Evolutionary conservation across 1,284 basidiomycete species (phyloP), one percentile per base, ranked within the genome.

Genomic region (Farysia itapuensis): DNA sequence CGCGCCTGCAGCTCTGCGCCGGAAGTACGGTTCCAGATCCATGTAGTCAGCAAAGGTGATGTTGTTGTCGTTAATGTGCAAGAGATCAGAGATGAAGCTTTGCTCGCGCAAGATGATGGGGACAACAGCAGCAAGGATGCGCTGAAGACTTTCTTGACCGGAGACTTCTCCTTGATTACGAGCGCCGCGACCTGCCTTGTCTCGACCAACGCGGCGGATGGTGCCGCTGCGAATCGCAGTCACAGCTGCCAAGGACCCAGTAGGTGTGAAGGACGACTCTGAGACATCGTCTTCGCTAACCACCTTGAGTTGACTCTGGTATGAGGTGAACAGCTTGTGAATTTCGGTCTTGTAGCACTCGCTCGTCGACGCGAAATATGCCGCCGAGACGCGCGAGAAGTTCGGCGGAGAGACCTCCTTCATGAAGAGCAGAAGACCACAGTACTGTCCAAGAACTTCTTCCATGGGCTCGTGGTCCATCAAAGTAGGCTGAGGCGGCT

Each of bases 11-110:
- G 94, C 94, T 69, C 95, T 88, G 28, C 93, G 82, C 19, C 89
- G 82, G 81, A 96, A 97, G 78, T 95, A 97, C 43, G 86, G 89
- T 74, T 97, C 94, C 52, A 98, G 80, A 36, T 86, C 85, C 84
- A 92, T 90, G 70, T 95, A 93, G 78, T 97, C 94, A 8, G 94
- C 94, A 77, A 92, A 98, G 0, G 94, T 96, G 43, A 77, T 53
- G 19, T 85, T 85, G 33, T 85, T 84, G 69, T 94, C 90, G 49
- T 77, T 77, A 72, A 95, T 88, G 73, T 94, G 91, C 33, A 98
- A 80, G 75, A 97, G 92, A 65, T 93, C 89, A 8, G 86, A 84
- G 54, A 97, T 85, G 78, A 97, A 97, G 14, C 85, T 85, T 71
- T 89, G 85, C 78, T 98, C 94, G 9, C 83, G 83, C 47, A 86